Evolutionary conservation across 345 rosid genomes (phyloP), one percentile per base, ranked within the genome.

Genomic region (Conringia planisiliqua): DNA sequence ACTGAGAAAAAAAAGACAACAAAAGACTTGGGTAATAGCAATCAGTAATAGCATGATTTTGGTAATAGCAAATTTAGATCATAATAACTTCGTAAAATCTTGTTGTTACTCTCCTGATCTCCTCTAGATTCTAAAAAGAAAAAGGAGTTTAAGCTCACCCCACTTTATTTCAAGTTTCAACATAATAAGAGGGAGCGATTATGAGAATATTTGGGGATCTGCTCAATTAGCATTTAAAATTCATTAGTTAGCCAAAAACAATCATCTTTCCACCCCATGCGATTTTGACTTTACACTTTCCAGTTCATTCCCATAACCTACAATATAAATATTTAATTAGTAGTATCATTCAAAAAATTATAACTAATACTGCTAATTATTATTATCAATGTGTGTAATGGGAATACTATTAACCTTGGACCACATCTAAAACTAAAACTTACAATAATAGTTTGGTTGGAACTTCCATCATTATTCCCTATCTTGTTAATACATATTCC

Each of bases 181-280:
- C 59, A 32, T 17, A 62, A 56, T 55, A 10, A 70, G 70, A 46
- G 64, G 61, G 61, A 55, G 30, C 8, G 60, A 76, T 70, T 76
- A 76, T 55, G 75, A 70, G 80, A 62, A 63, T 62, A 55, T 76
- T 11, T 76, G 54, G 80, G 80, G 80, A 76, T 76, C 75, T 42
- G 66, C 57, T 70, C 54, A 76, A 55, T 62, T 76, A 76, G n/a
- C 60, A 62, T 62, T 5, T 61, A 43, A 54, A 20, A 33, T 54
- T 61, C 57, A 62, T 35, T 62, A 33, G 0, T 69, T 76, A 52
- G 58, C 65, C 75, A 44, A 76, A 75, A 69, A 44, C 66, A 70
- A 76, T 76, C 66, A 70, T 70, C 66, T 55, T 76, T 76, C 66
- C 47, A 69, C 75, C 48, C 80, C 46, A 76, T 76, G 80, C 80